Evolutionary conservation across 441 rosid species (phyloP).

Genomic region (Metrosideros polymorpha): DNA sequence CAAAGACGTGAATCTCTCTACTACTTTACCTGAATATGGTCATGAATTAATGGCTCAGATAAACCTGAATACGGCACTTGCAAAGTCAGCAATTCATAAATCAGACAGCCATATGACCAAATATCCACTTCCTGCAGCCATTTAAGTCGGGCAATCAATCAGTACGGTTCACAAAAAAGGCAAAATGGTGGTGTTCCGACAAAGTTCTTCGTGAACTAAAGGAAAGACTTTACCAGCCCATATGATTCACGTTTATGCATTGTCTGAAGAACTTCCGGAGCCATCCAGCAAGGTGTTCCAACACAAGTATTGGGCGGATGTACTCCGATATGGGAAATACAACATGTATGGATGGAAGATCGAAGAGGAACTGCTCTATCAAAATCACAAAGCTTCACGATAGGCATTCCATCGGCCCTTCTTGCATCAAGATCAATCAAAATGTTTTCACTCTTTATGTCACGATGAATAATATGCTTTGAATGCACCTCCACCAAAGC

Average conservation of each 20-base stretch:
- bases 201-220: neutral
- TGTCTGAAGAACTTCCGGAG: conserved; percentile 84
- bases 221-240: conserved; percentile 54
- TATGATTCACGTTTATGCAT: conserved; percentile 53
- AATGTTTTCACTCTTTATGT: conserved; percentile 90
- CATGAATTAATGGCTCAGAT: conserved; percentile 63
- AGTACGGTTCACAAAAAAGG: neutral
- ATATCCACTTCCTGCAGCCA: conserved; percentile 84
- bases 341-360: conserved; percentile 66
- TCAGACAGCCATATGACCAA: conserved; percentile 93
- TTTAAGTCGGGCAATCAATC: neutral
- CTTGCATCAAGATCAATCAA: conserved; percentile 63
- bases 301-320: conserved; percentile 83
- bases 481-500: conserved; percentile 83
- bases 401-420: conserved; percentile 49
- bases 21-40: conserved; percentile 52
- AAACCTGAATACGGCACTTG: conserved; percentile 56
- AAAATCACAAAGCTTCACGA: conserved; percentile 90
- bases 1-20: neutral
- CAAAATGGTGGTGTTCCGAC: neutral
- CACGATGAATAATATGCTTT: conserved; percentile 88
- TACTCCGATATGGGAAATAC: conserved; percentile 73
- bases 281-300: conserved; percentile 99
- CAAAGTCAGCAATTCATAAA: conserved; percentile 79
- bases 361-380: conserved; percentile 95